phyloP scores from a whole-genome alignment of 352 stramenopile genomes.

The Globisporangium emineosum region DNA sequence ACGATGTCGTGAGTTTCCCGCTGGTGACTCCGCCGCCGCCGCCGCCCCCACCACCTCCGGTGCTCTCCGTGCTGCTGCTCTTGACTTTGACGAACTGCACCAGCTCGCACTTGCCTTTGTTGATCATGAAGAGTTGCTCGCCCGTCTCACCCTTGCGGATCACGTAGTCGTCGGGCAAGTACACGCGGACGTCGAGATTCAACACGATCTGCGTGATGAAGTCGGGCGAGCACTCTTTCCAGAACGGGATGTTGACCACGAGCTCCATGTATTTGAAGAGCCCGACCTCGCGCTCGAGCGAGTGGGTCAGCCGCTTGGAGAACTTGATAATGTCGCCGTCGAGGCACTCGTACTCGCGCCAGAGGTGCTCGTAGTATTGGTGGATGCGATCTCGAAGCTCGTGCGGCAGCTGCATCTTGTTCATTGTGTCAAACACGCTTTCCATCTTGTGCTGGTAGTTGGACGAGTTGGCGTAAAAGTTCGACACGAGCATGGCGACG shows the following conservation, averaged over 20 bases:
- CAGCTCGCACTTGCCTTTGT: constrained; percentile 54
- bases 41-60: background rate
- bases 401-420: constrained; percentile 8
- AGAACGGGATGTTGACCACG: constrained; percentile 58
- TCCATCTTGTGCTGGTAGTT: constrained; percentile 32
- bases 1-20: constrained; percentile 7
- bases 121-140: constrained; percentile 71
- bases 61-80: constrained; percentile 30
- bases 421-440: constrained; percentile 11
- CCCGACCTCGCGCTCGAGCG: constrained; percentile 53
- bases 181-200: constrained; percentile 52
- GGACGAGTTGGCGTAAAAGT: constrained; percentile 47
- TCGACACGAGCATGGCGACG: constrained; percentile 56
- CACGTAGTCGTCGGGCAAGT: constrained; percentile 74
- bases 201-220: constrained; percentile 70
- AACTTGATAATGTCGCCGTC: constrained; percentile 56
- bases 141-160: constrained; percentile 54
- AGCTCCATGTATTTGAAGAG: constrained; percentile 65
- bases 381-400: constrained; percentile 14
- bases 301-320: constrained; percentile 44
- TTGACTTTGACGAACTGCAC: constrained; percentile 11
- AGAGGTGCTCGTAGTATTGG: constrained; percentile 67
- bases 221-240: constrained; percentile 45
- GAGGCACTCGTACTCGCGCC: constrained; percentile 60
- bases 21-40: background rate